Evolutionary conservation across 208 protist species (phyloP).

Genomic region (Zelonia costaricensis): DNA sequence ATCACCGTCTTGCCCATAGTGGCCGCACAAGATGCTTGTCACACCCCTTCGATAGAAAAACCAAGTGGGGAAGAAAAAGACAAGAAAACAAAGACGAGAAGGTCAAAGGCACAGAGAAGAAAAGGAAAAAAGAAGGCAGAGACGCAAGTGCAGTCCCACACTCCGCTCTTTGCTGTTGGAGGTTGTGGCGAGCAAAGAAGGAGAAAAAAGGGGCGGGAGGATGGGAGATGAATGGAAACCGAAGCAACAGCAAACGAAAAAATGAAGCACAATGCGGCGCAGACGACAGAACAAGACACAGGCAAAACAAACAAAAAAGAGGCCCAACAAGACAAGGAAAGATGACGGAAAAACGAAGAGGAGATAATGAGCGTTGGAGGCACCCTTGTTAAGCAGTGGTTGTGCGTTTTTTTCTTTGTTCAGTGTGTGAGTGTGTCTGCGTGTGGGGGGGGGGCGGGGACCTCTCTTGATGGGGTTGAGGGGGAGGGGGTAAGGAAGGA

Average conservation of each 20-base stretch:
- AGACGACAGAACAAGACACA: not conserved
- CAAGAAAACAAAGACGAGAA: slow-evolving; percentile 4
- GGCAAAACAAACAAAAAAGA: slow-evolving; percentile 14
- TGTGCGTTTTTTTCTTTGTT: no score
- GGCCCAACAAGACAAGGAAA: no score
- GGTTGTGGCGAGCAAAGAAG: slow-evolving; percentile 7
- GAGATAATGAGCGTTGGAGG: no score
- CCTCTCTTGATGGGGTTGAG: no score
- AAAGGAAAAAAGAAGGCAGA: slow-evolving; percentile 10
- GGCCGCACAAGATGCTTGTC: no score
- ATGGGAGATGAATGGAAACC: slow-evolving; percentile 1
- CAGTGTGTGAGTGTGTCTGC: no score
- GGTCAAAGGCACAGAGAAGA: not conserved
- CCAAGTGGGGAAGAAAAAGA: slow-evolving; percentile 1
- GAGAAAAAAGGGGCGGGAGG: not conserved
- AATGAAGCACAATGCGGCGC: not conserved
- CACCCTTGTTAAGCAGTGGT: no score
- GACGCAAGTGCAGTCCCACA: no score
- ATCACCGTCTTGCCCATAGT: no score
- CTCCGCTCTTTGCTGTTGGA: not conserved
- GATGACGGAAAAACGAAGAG: no score
- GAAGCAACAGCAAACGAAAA: slow-evolving; percentile 4
- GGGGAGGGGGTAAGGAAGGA: no score
- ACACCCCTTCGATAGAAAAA: not conserved
- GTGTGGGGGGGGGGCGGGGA: no score